Percentiles rank a stretch among this genome's conserved stretches.
phyloP scores from a whole-genome alignment of 2,329 filamentous ascomycete species.

The Penicillium rolfsii region DNA sequence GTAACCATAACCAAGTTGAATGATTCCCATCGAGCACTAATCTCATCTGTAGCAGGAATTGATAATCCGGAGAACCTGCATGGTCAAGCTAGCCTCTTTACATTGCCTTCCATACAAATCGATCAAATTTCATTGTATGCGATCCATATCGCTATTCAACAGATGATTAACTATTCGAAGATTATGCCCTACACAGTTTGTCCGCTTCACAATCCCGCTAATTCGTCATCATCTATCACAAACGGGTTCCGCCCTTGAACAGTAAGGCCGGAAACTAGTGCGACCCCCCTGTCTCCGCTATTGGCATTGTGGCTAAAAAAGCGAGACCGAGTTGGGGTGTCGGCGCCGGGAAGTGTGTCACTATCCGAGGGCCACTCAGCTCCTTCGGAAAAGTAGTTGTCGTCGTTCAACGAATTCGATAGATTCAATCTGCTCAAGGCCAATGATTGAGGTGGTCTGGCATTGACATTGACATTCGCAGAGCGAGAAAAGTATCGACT shows the following conservation, averaged over 20 bases:
- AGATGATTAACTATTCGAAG: not conserved
- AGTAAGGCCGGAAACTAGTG: too few relatives aligned
- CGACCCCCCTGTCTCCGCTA: too few relatives aligned
- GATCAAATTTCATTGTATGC: not conserved
- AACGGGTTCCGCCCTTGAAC: not conserved
- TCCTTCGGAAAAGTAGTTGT: not conserved
- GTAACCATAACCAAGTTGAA: too few relatives aligned
- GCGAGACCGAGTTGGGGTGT: not conserved
- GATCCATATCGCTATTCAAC: not conserved
- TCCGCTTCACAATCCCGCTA: not conserved
- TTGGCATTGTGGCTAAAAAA: not conserved
- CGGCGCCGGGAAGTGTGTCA: not conserved
- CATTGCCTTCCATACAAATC: not conserved
- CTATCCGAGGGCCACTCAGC: not conserved
- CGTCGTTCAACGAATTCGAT: not conserved
- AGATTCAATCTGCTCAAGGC: not conserved
- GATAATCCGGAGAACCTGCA: not conserved
- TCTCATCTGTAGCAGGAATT: too few relatives aligned
- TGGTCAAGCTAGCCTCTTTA: too few relatives aligned
- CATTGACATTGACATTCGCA: not conserved
- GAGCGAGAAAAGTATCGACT: not conserved
- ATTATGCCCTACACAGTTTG: not conserved
- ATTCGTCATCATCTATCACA: not conserved
- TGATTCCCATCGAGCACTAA: too few relatives aligned
- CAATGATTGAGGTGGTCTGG: not conserved